Evolutionary conservation across 257 asterid species (phyloP).

Genomic region (Nicotiana benthamiana): DNA sequence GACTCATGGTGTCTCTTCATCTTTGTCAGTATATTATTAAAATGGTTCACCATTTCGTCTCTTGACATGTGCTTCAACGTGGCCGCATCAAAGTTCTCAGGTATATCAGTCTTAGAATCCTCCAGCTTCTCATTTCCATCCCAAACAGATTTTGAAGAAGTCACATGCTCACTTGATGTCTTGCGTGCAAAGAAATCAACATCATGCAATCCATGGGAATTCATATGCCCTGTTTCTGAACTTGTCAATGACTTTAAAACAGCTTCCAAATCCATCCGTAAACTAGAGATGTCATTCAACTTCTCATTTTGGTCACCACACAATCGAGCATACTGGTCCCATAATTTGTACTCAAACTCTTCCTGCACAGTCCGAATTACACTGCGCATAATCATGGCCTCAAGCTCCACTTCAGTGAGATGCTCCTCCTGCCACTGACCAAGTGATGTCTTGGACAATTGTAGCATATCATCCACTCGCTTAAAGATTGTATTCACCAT

Average conservation of each 20-base stretch:
- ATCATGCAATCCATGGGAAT: constrained; percentile 57
- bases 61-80: constrained; percentile 46
- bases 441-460: constrained; percentile 31
- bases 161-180: constrained; percentile 30
- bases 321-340: constrained; percentile 35
- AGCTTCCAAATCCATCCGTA: constrained; percentile 52
- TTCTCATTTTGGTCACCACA: constrained; percentile 46
- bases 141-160: constrained; percentile 20
- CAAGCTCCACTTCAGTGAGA: constrained; percentile 32
- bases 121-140: constrained; percentile 57
- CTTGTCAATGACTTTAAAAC: constrained; percentile 49
- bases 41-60: constrained; percentile 52
- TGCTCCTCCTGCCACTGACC: constrained; percentile 35
- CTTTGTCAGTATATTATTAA: constrained; percentile 48
- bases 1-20: constrained; percentile 79
- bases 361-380: constrained; percentile 29
- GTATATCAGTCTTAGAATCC: constrained; percentile 34
- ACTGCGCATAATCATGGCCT: constrained; percentile 44
- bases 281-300: constrained; percentile 46
- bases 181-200: constrained; percentile 42
- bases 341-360: constrained; percentile 40
- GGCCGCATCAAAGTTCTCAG: constrained; percentile 50
- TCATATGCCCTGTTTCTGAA: constrained; percentile 37
- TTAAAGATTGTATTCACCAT: constrained; percentile 35
- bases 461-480: constrained; percentile 30